Evolutionary conservation across 2,329 filamentous ascomycete species (phyloP).

Genomic region (Zymoseptoria brevis): DNA sequence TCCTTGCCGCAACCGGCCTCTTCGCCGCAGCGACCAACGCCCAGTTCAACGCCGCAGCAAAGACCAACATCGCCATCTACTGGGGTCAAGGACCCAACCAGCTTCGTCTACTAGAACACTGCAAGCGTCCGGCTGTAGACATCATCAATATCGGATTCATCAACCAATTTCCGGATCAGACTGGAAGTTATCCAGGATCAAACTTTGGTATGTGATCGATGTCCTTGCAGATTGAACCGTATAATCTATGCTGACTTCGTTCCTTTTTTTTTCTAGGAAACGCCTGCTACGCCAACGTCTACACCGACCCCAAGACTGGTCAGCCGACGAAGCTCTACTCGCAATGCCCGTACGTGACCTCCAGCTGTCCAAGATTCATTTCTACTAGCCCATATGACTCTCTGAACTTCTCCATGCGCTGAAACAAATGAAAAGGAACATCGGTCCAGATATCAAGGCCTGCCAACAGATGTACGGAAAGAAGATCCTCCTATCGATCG

Average conservation of each 20-base stretch:
- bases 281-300: slow-evolving; percentile 10
- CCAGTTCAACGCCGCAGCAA: slow-evolving; percentile 35
- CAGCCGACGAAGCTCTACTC: slow-evolving; percentile 4
- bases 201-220: slow-evolving; percentile 43
- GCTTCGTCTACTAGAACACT: slow-evolving; percentile 43
- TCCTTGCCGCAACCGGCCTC: slow-evolving; percentile 2
- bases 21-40: slow-evolving; percentile 29
- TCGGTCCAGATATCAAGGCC: slow-evolving; percentile 36
- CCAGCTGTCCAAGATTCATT: neutral
- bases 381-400: neutral
- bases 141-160: slow-evolving; percentile 52
- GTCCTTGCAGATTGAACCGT: neutral
- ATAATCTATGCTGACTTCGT: neutral
- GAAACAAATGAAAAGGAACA: slow-evolving; percentile 2
- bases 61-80: slow-evolving; percentile 47
- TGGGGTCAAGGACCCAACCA: slow-evolving; percentile 49
- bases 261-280: neutral
- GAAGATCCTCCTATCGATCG: slow-evolving; percentile 41
- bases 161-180: slow-evolving; percentile 44
- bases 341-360: neutral
- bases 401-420: neutral
- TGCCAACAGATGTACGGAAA: slow-evolving; percentile 38
- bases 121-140: slow-evolving; percentile 44
- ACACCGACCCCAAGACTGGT: slow-evolving; percentile 9
- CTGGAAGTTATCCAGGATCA: slow-evolving; percentile 38